A percentile compares a stretch with the other conserved stretches of the same genome.
Conservation (phyloP, 345 rosid genomes). For the Eutrema yunnanense region DNA sequence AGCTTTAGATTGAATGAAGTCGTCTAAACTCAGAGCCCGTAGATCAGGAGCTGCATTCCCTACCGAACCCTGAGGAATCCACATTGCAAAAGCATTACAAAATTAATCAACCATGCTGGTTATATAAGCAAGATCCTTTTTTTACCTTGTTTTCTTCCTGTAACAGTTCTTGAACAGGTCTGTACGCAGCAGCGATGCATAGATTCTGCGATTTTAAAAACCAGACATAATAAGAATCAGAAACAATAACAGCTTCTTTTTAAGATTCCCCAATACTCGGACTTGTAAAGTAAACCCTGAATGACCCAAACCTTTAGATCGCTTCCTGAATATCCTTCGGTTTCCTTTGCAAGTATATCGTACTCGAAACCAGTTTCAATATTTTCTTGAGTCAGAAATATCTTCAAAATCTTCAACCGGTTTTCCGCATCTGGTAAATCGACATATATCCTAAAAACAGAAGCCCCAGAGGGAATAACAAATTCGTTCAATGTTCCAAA, state of each 20-base stretch:
- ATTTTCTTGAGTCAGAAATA: constrained; percentile 69
- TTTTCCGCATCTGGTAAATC: constrained; percentile 94
- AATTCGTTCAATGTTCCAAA: neutral
- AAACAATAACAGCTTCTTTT: neutral
- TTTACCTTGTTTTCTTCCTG: constrained; percentile 71
- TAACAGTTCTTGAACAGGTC: constrained; percentile 93
- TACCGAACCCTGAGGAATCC: constrained; percentile 37
- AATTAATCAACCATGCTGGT: neutral
- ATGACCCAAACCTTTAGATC: constrained; percentile 75
- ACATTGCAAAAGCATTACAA: neutral
- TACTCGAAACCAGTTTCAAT: constrained; percentile 51
- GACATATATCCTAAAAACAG: constrained; percentile 65
- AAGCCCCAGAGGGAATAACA: constrained; percentile 10
- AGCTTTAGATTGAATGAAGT: constrained; percentile 72
- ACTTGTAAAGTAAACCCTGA: neutral
- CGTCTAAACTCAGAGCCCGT: constrained; percentile 73
- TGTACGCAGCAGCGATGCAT: constrained; percentile 93
- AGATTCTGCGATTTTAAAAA: constrained; percentile 57
- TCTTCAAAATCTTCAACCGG: constrained; percentile 75
- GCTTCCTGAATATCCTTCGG: constrained; percentile 98
- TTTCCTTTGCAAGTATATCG: constrained; percentile 69
- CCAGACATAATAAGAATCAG: neutral
- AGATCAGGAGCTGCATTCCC: constrained; percentile 34
- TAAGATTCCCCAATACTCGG: neutral
- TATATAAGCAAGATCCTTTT: neutral